A percentile compares a stretch with the other conserved stretches of the same genome.
phyloP scores from a whole-genome alignment of 768 basidiomycete genomes.

The Ramaria sp. region DNA sequence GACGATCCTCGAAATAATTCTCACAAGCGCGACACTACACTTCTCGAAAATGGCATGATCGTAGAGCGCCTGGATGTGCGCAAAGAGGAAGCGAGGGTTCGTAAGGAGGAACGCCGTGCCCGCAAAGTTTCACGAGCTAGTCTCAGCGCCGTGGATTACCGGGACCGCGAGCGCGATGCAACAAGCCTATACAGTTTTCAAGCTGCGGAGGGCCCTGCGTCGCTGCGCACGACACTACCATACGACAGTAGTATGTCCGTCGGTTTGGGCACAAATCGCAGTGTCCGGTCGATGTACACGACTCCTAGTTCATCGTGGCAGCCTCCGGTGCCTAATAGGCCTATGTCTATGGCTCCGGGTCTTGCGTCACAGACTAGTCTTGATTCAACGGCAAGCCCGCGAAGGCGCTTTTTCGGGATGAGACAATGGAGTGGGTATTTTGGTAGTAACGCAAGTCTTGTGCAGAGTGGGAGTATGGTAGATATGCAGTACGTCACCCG shows the following conservation, averaged over 20 bases:
- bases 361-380: slow-evolving; percentile 30
- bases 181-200: slow-evolving; percentile 5
- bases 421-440: slow-evolving; percentile 61
- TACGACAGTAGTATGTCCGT: slow-evolving; percentile 3
- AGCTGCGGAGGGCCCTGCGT: slow-evolving; percentile 1
- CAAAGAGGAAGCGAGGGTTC: slow-evolving; percentile 65
- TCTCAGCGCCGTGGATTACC: not conserved
- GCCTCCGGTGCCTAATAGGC: not conserved
- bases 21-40: slow-evolving; percentile 62
- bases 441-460: slow-evolving; percentile 74
- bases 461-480: slow-evolving; percentile 81
- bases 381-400: slow-evolving; percentile 47
- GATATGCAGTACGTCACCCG: slow-evolving; percentile 74
- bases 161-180: slow-evolving; percentile 2
- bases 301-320: slow-evolving; percentile 6
- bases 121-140: slow-evolving; percentile 48
- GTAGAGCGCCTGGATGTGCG: slow-evolving; percentile 81
- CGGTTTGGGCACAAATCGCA: not conserved
- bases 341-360: slow-evolving; percentile 7
- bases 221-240: not conserved
- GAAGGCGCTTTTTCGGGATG: slow-evolving; percentile 70
- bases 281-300: slow-evolving; percentile 8
- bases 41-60: slow-evolving; percentile 83
- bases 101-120: slow-evolving; percentile 59
- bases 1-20: not conserved